A percentile compares a stretch with the other conserved stretches of the same genome.
Conservation (phyloP, 1,139 yeast genomes). For the Pichia sp. region DNA sequence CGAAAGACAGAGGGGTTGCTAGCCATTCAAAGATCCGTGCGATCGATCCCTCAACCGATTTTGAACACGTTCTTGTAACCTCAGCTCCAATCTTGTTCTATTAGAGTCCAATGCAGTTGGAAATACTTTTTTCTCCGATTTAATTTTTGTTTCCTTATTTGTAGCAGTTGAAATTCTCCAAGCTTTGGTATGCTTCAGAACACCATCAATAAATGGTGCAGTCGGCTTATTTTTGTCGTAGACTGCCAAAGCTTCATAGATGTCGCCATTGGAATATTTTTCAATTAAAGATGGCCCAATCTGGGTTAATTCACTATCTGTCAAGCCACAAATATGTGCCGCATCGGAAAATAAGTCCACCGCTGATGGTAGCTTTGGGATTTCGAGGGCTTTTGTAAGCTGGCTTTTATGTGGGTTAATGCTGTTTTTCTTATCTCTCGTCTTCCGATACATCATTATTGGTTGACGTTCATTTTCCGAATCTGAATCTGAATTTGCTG, state of each 20-base stretch:
- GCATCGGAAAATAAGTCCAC: constrained; percentile 16
- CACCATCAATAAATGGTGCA: constrained; percentile 18
- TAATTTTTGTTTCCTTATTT: not conserved
- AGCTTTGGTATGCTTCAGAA: constrained; percentile 17
- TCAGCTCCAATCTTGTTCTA: constrained; percentile 31
- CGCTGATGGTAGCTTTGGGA: constrained; percentile 14
- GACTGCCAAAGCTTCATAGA: constrained; percentile 3
- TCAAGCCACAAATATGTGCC: constrained; percentile 14
- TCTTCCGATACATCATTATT: constrained; percentile 9
- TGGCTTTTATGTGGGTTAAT: not conserved
- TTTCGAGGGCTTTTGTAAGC: not conserved
- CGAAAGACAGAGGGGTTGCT: not conserved
- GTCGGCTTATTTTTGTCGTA: constrained; percentile 7
- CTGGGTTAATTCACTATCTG: constrained; percentile 13
- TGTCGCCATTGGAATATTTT: constrained; percentile 17
- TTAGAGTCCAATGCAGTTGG: constrained; percentile 24
- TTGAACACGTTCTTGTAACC: constrained; percentile 28
- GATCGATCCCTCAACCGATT: constrained; percentile 25
- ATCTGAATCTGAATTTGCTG: constrained; percentile 3
- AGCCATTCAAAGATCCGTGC: not conserved
- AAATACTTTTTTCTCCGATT: not conserved
- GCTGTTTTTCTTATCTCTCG: not conserved
- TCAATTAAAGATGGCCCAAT: constrained; percentile 15
- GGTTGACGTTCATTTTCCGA: constrained; percentile 1
- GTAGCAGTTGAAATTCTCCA: constrained; percentile 10